Evolutionary conservation across 495 filamentous ascomycete genomes (phyloP).

Genomic region (Hypoxylon fragiforme): DNA sequence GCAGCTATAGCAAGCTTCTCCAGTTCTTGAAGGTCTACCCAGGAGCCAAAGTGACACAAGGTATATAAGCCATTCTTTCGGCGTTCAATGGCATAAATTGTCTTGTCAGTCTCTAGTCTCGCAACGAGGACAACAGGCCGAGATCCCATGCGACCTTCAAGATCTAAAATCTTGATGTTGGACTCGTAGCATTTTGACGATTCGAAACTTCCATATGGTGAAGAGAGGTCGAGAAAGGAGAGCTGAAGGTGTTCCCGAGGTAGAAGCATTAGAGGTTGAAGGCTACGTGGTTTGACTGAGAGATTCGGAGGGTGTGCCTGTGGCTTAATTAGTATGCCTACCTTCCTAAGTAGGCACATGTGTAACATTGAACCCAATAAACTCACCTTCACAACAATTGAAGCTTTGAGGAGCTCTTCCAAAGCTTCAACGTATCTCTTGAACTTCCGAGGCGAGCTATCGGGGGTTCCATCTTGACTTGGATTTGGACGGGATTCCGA

Average conservation of each 20-base stretch:
- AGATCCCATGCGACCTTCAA: conserved; percentile 54
- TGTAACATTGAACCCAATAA: not conserved
- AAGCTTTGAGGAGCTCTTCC: conserved; percentile 52
- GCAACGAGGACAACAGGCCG: conserved; percentile 67
- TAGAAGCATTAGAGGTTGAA: conserved; percentile 63
- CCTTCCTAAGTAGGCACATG: not conserved
- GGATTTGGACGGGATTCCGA: conserved; percentile 35
- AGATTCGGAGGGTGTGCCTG: conserved; percentile 63
- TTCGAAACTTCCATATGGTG: conserved; percentile 54
- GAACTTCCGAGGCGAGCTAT: conserved; percentile 31
- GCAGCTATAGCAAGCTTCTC: conserved; percentile 46
- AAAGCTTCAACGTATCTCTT: conserved; percentile 40
- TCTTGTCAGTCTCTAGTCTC: conserved; percentile 58
- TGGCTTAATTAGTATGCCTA: conserved; percentile 28
- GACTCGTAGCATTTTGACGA: conserved; percentile 60
- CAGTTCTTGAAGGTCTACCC: conserved; percentile 61
- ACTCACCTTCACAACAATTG: conserved; percentile 52
- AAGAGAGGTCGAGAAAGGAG: conserved; percentile 60
- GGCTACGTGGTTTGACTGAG: conserved; percentile 59
- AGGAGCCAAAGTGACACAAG: conserved; percentile 67
- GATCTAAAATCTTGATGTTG: conserved; percentile 63
- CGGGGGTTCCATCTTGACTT: conserved; percentile 2
- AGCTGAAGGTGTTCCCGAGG: conserved; percentile 64
- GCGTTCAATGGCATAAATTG: conserved; percentile 73
- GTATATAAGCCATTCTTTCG: conserved; percentile 68